phyloP scores from a whole-genome alignment of 257 asterid genomes.

The Euphrasia confusa region DNA sequence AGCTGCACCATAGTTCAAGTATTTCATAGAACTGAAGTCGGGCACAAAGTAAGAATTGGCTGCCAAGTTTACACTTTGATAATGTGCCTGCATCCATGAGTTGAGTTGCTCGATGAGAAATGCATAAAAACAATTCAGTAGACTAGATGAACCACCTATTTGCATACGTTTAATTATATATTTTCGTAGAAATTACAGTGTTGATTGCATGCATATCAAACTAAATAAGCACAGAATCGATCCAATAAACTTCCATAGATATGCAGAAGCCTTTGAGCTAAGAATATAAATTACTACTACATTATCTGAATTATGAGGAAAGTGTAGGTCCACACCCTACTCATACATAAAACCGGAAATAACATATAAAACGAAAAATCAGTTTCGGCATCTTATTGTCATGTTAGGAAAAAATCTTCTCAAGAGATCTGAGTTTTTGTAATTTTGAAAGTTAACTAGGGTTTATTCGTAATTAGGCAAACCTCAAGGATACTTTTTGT shows the following conservation, averaged over 20 bases:
- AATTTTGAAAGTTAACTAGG: no score
- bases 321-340: no score
- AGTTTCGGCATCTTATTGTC: no score
- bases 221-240: not conserved
- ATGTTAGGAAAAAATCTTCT: no score
- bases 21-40: not conserved
- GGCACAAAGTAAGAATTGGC: conserved; percentile 11
- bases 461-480: not conserved
- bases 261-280: not conserved
- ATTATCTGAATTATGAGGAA: no score
- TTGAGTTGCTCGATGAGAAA: not conserved
- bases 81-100: conserved; percentile 22
- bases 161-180: not conserved
- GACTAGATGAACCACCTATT: not conserved
- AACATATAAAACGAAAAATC: no score
- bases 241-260: not conserved
- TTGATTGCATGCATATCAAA: not conserved
- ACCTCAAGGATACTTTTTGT: no score
- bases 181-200: not conserved
- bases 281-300: not conserved
- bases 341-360: no score
- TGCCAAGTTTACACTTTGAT: conserved; percentile 21
- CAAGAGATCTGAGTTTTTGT: no score
- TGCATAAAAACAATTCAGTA: not conserved
- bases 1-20: conserved; percentile 28